Evolutionary conservation across 2,329 filamentous ascomycete species (phyloP), one percentile per base, ranked within the genome.

Genomic region (Penicillium sp.): DNA sequence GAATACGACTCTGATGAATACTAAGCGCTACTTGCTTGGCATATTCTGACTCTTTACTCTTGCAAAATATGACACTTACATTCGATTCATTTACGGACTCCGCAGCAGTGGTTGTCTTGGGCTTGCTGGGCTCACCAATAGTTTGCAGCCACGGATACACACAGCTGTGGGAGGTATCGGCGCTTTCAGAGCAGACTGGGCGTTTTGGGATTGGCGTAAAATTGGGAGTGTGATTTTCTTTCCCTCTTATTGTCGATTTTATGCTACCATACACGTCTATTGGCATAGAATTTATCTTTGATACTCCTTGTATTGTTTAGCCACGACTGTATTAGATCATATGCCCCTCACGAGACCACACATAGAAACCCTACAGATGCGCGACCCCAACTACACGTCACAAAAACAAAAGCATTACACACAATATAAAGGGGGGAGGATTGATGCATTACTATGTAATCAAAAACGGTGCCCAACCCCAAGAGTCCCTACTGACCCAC

Each of bases 1-100:
- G 90, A 87, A 64, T 87, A 76, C 54, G 91, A 94, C 71, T 90
- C 87, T 35, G 90, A 93, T 56, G 89, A 92, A 59, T 80, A 81
- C 48, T 79, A 43, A 54, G 40, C 38, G 37, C 52, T 35, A 22
- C 13, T 35, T 35, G 48, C 48, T 51, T n/a, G 48, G 22, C 28
- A 51, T 51, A 22, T 28, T n/a, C 26, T 30, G 45, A 46, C 14
- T 30, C 5, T 33, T 33, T 51, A 19, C 8, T 22, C 30, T 35
- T 33, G 10, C 14, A n/a, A 14, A 51, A 35, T 35, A 13, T 51
- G n/a, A 51, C 10, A 22, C n/a, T 11, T 8, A 51, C 6, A 35
- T 49, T 49, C 28, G 38, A 25, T 49, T 40, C 22, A 22, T 30
- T 57, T 26, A 19, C 37, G 10, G 45, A 45, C 11, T 25, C 25